Conservation (phyloP, 2,329 filamentous ascomycete species). For the Blastomyces emzantsi region DNA sequence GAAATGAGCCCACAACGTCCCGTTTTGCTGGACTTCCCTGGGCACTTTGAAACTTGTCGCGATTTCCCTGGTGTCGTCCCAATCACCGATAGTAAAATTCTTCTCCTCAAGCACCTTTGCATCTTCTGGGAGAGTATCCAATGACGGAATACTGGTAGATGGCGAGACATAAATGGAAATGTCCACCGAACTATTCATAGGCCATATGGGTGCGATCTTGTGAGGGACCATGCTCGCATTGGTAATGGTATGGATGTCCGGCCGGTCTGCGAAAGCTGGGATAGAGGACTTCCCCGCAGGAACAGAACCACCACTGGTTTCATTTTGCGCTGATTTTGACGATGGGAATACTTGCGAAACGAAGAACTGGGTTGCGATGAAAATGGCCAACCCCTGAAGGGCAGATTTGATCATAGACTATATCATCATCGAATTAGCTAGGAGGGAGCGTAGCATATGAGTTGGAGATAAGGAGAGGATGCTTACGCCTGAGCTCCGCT, state of each 20-base stretch:
- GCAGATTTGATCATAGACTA: constrained; percentile 37
- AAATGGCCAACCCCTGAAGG: constrained; percentile 50
- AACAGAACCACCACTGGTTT: constrained; percentile 14
- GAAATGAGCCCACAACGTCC: constrained; percentile 91
- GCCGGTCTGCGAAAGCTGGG: constrained; percentile 56
- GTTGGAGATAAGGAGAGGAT: constrained; percentile 13
- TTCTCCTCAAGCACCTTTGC: constrained; percentile 66
- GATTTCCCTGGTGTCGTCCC: constrained; percentile 65
- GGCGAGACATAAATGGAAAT: constrained; percentile 77
- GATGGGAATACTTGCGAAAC: constrained; percentile 47
- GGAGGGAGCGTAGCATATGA: constrained; percentile 4
- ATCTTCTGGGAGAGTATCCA: constrained; percentile 57
- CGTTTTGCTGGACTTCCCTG: constrained; percentile 74
- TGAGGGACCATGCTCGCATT: constrained; percentile 58
- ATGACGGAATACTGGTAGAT: constrained; percentile 57
- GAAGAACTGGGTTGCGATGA: constrained; percentile 50
- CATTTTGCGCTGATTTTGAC: constrained; percentile 20
- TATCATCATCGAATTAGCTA: constrained; percentile 19
- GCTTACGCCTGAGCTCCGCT: constrained; percentile 21
- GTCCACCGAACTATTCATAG: constrained; percentile 66
- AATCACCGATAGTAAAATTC: constrained; percentile 69
- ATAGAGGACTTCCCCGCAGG: constrained; percentile 34
- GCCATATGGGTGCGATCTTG: constrained; percentile 79
- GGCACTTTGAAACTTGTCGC: constrained; percentile 73
- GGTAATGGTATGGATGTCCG: constrained; percentile 46